Evolutionary conservation across 768 basidiomycete species (phyloP).

Genomic region (Russula griseocarnosa): DNA sequence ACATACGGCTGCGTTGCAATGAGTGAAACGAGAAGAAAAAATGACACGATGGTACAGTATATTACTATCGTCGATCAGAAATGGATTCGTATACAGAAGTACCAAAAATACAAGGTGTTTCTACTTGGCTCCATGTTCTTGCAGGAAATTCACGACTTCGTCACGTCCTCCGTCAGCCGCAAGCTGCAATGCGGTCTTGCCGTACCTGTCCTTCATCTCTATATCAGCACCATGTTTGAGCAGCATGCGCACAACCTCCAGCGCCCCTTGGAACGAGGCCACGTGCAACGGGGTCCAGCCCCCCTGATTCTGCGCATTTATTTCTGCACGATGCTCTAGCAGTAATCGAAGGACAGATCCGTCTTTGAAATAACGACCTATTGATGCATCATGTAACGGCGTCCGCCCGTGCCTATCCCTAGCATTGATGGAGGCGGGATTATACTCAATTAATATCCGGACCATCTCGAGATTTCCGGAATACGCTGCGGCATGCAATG

Average conservation of each 20-base stretch:
- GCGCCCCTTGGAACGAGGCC: background rate
- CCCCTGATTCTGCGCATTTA: background rate
- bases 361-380: background rate
- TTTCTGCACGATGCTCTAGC: background rate
- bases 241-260: background rate
- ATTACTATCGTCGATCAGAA: too few relatives aligned
- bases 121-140: background rate
- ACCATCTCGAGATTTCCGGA: background rate
- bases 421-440: background rate
- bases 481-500: background rate
- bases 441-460: background rate
- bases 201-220: too few relatives aligned
- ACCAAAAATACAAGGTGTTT: background rate
- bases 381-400: background rate
- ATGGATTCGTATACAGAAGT: too few relatives aligned
- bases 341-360: background rate
- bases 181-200: background rate
- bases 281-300: background rate
- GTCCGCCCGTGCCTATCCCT: accelerated
- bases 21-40: too few relatives aligned
- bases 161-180: background rate
- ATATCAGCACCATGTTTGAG: background rate
- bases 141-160: background rate
- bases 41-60: too few relatives aligned
- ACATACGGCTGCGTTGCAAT: too few relatives aligned